Conservation (phyloP, 2,329 filamentous ascomycete species). For the Diplodia sapinea region DNA sequence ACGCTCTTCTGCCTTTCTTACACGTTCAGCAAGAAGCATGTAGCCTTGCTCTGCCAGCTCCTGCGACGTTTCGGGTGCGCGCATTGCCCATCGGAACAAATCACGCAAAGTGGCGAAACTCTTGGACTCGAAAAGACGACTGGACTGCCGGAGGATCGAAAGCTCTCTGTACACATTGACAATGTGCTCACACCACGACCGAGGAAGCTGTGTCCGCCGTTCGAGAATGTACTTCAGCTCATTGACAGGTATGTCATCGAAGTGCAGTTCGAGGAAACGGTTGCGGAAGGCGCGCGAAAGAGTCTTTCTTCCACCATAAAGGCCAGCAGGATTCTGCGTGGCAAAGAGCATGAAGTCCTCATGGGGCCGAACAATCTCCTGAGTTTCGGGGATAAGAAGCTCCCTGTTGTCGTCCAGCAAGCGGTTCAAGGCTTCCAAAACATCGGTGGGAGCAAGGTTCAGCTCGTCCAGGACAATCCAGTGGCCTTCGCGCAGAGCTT, state of each 20-base stretch:
- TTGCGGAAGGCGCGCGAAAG: constrained; percentile 95
- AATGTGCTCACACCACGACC: constrained; percentile 88
- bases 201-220: constrained; percentile 84
- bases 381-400: constrained; percentile 92
- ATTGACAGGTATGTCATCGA: constrained; percentile 95
- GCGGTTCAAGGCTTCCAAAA: constrained; percentile 93
- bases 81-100: constrained; percentile 91
- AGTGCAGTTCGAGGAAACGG: constrained; percentile 94
- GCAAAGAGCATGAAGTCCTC: constrained; percentile 97
- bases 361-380: constrained; percentile 90
- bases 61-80: constrained; percentile 82
- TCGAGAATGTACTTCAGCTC: constrained; percentile 92
- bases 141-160: constrained; percentile 86
- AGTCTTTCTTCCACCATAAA: constrained; percentile 94
- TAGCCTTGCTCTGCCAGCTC: constrained; percentile 91
- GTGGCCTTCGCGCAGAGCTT: constrained; percentile 88
- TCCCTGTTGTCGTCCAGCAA: constrained; percentile 96
- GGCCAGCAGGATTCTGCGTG: constrained; percentile 92
- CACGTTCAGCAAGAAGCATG: constrained; percentile 93
- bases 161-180: constrained; percentile 94
- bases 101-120: constrained; percentile 96
- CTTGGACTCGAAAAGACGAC: constrained; percentile 92
- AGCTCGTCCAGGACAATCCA: constrained; percentile 99
- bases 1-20: constrained; percentile 88
- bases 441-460: constrained; percentile 95